Evolutionary conservation across 1,284 basidiomycete species (phyloP).

Genomic region (Ceratorhiza oryzae-sativae): DNA sequence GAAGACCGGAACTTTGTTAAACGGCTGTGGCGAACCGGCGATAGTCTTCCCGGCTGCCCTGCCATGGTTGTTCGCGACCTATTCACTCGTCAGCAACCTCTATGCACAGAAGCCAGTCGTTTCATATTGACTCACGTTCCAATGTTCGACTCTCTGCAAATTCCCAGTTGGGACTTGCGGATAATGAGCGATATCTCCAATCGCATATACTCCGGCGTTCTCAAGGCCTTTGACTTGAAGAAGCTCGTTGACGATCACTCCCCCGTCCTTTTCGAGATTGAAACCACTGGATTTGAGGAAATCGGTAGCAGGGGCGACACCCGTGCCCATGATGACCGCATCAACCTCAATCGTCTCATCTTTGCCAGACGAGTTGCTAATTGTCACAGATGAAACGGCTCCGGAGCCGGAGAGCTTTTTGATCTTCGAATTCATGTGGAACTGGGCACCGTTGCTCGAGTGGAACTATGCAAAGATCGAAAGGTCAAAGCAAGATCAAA

Average conservation of each 20-base stretch:
- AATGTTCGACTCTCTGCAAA: constrained; percentile 81
- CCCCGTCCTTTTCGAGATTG: constrained; percentile 77
- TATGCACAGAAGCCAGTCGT: constrained; percentile 37
- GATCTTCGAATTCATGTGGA: constrained; percentile 80
- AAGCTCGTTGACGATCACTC: constrained; percentile 82
- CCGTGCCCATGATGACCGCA: constrained; percentile 87
- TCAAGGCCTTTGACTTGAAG: constrained; percentile 68
- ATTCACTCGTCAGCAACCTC: constrained; percentile 25
- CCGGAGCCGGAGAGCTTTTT: constrained; percentile 63
- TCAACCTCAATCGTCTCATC: constrained; percentile 61
- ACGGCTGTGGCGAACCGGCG: constrained; percentile 62
- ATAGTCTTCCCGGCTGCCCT: constrained; percentile 83
- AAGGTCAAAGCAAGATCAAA: neutral
- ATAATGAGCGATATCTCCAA: constrained; percentile 91
- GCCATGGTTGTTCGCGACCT: constrained; percentile 87
- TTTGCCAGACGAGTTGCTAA: constrained; percentile 44
- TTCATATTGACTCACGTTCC: constrained; percentile 68
- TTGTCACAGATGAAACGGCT: constrained; percentile 40
- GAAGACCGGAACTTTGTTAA: constrained; percentile 84
- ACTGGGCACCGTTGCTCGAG: constrained; percentile 82
- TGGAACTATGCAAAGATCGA: constrained; percentile 62
- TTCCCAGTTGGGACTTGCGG: constrained; percentile 66
- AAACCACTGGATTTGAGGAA: constrained; percentile 76
- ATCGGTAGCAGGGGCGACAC: constrained; percentile 84
- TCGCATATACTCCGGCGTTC: constrained; percentile 74